Evolutionary conservation across 2,329 filamentous ascomycete species (phyloP).

Genomic region (Trichoderma sp.): DNA sequence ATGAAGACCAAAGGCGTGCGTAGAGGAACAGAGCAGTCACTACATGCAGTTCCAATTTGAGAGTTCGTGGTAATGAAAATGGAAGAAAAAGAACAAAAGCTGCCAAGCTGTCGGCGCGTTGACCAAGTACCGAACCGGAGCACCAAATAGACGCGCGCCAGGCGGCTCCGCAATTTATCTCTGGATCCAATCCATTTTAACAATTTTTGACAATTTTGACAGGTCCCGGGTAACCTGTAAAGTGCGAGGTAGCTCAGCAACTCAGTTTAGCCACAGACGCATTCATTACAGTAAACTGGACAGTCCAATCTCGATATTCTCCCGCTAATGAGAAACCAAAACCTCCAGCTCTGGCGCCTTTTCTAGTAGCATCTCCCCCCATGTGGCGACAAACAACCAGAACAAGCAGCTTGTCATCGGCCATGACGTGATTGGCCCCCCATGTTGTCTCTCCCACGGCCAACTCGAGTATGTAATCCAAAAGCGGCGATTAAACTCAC

Average conservation of each 20-base stretch:
- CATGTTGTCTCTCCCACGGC: neutral
- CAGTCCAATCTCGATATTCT: neutral
- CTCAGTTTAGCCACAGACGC: neutral
- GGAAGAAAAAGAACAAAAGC: neutral
- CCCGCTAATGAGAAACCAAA: neutral
- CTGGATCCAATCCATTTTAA: neutral
- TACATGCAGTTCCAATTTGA: neutral
- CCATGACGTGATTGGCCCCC: conserved; percentile 16
- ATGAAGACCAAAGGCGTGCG: neutral
- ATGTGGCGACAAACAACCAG: conserved; percentile 3
- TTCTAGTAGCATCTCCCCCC: neutral
- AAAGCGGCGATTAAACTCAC: neutral
- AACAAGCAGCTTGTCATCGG: neutral
- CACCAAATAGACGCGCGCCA: conserved; percentile 14
- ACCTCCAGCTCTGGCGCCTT: neutral
- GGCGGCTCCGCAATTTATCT: conserved; percentile 13
- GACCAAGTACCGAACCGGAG: conserved; percentile 12
- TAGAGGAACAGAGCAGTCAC: neutral
- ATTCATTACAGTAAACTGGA: neutral
- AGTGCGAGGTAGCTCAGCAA: neutral
- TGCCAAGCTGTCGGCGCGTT: neutral
- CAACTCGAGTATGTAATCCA: conserved; percentile 2
- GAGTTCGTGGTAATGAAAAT: neutral
- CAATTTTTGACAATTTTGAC: neutral
- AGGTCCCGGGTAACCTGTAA: neutral